Base-by-base conservation (phyloP, 768 basidiomycete genomes). In the Gloeopeniophorella convolvens region DNA sequence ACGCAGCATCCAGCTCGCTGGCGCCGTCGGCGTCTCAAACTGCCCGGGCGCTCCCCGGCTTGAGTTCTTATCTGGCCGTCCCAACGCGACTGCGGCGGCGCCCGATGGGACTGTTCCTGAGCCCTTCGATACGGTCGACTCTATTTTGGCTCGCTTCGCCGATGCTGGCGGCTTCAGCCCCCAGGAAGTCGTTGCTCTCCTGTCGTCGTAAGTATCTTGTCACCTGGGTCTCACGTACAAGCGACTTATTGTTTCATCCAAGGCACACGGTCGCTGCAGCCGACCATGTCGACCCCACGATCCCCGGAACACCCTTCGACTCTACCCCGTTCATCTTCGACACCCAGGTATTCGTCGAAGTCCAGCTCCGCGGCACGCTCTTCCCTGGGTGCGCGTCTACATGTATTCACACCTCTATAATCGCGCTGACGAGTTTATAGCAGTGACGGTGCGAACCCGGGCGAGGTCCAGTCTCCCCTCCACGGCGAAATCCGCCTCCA, bases 311-410 rank as follows among this genome's bases (percentile, higher is more conserved):
- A 9, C 72, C 74, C 1, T 73, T 77, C 59, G 74, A 77, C 59
- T 70, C 72, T 1, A 75, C 74, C 3, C 75, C 73, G 1, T 51
- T 56, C 5, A 42, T 65, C 12, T 74, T 74, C 36, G 74, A 76
- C 53, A 70, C 68, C 15, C 73, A 76, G 57, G 63, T 75, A 55
- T 75, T 68, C 60, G 60, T 75, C 44, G 72, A 75, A 45, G 65
- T 67, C 7, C 66, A 69, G 51, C 68, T 78, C 28, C 67, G 68
- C n/a, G 72, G 75, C 7, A 72, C 68, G 10, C 26, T 58, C 9
- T 70, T 71, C 63, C 70, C 70, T 50, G 72, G n/a, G n/a, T n/a
- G n/a, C n/a, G n/a, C n/a, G n/a, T n/a, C n/a, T n/a, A n/a, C n/a
- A n/a, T n/a, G n/a, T n/a, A n/a, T n/a, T n/a, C n/a, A n/a, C n/a